Conservation (phyloP, 768 basidiomycete species). For the Nidula microcarpa region DNA sequence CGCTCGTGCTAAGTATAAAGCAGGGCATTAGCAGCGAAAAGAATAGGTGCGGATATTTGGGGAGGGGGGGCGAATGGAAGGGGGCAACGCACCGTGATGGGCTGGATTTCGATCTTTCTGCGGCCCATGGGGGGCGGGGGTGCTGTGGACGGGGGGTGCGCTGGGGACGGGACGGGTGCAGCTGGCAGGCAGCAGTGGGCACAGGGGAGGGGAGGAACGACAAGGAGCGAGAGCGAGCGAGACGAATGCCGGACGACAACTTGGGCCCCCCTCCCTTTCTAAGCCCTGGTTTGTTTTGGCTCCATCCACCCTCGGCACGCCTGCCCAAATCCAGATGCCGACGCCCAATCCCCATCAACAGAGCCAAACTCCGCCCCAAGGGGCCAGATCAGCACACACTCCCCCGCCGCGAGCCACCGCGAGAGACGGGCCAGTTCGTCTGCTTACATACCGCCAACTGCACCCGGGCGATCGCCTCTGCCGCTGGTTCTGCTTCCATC, state of each 20-base stretch:
- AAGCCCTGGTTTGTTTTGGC: not conserved
- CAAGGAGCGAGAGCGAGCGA: too few relatives aligned
- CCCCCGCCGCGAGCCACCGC: too few relatives aligned
- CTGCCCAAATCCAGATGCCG: too few relatives aligned
- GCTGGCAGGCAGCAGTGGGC: not conserved
- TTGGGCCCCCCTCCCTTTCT: not conserved
- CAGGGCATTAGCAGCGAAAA: not conserved
- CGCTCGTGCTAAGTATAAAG: constrained; percentile 69
- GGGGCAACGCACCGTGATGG: constrained; percentile 58
- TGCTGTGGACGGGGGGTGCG: not conserved
- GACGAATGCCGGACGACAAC: too few relatives aligned
- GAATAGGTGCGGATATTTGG: not conserved
- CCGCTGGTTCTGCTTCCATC: too few relatives aligned
- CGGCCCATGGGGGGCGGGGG: constrained; percentile 39
- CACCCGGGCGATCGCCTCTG: too few relatives aligned
- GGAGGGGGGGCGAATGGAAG: constrained; percentile 2
- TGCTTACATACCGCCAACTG: too few relatives aligned
- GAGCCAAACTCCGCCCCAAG: too few relatives aligned
- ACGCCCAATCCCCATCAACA: too few relatives aligned
- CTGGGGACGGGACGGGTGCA: not conserved
- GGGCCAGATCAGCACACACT: too few relatives aligned
- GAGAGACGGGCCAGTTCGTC: too few relatives aligned
- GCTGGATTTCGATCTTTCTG: constrained; percentile 79
- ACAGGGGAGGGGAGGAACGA: not conserved
- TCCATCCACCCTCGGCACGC: too few relatives aligned